Conservation (phyloP, 257 asterid genomes). For the Mentha longifolia region DNA sequence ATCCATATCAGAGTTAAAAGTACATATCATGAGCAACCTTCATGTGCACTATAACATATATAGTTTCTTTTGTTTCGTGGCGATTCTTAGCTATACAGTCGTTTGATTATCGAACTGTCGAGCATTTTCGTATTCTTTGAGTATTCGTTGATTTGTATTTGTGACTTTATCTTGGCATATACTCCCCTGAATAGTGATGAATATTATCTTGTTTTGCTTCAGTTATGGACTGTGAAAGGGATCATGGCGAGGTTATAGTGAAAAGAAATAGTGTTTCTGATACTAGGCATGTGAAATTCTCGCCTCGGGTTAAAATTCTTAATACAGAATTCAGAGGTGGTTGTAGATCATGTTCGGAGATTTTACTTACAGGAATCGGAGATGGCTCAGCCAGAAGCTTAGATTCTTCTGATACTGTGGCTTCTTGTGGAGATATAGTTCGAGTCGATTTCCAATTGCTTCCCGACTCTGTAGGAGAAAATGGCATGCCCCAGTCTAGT, state of each 20-base stretch:
- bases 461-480: constrained; percentile 31
- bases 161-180: neutral
- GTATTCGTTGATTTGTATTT: constrained; percentile 7
- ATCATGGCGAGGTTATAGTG: constrained; percentile 25
- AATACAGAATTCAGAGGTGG: constrained; percentile 36
- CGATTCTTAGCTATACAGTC: no score
- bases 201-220: constrained; percentile 21
- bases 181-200: neutral
- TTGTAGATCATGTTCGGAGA: constrained; percentile 33
- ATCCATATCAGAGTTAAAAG: neutral
- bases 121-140: neutral
- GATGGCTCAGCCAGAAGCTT: constrained; percentile 30
- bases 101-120: neutral
- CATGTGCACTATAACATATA: neutral
- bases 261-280: constrained; percentile 27
- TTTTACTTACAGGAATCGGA: constrained; percentile 23
- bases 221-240: constrained; percentile 51
- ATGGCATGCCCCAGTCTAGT: constrained; percentile 26
- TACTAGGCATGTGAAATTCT: constrained; percentile 30
- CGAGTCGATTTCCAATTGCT: constrained; percentile 36
- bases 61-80: no score
- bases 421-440: constrained; percentile 40
- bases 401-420: constrained; percentile 43
- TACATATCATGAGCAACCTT: constrained; percentile 11
- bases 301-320: constrained; percentile 21